Percentiles rank a stretch among this genome's conserved stretches.
Evolutionary conservation across 805 yeast genomes (phyloP).

Genomic region (Cyberlindnera americana): DNA sequence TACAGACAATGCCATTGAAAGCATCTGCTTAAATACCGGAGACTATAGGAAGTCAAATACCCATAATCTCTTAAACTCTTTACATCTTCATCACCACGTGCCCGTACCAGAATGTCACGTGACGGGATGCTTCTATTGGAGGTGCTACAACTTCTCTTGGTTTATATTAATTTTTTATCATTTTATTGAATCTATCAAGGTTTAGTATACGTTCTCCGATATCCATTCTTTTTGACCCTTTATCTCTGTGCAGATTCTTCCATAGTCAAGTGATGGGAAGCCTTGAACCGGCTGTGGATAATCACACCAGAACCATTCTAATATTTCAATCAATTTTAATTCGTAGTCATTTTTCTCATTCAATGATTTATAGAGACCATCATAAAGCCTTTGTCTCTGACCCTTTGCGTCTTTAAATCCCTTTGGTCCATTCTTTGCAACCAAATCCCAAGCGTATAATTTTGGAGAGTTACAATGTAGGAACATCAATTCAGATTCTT

Average conservation of each 20-base stretch:
- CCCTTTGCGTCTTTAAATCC: slow-evolving; percentile 8
- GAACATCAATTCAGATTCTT: slow-evolving; percentile 14
- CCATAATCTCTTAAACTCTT: no score
- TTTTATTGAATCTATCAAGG: neutral
- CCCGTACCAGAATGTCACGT: no score
- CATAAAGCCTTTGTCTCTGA: slow-evolving; percentile 12
- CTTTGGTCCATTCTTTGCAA: slow-evolving; percentile 3
- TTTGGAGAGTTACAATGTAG: slow-evolving; percentile 20
- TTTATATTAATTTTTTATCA: neutral
- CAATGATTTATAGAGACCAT: slow-evolving; percentile 7
- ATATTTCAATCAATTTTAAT: slow-evolving; percentile 4
- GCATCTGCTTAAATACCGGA: no score
- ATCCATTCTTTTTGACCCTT: slow-evolving; percentile 34
- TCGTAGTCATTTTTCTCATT: slow-evolving; percentile 13
- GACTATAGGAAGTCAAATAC: no score
- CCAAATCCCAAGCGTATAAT: slow-evolving; percentile 13
- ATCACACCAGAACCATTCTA: slow-evolving; percentile 21
- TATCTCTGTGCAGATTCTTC: slow-evolving; percentile 37
- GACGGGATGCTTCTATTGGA: no score
- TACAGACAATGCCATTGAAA: no score
- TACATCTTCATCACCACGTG: no score
- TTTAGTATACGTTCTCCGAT: slow-evolving; percentile 14
- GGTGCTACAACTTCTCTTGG: no score
- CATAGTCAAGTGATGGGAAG: slow-evolving; percentile 28
- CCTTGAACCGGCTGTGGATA: slow-evolving; percentile 29